Percentiles rank a stretch among this genome's conserved stretches.
Conservation (phyloP, 202 grass and related monocot species). For the Panicum hallii region DNA sequence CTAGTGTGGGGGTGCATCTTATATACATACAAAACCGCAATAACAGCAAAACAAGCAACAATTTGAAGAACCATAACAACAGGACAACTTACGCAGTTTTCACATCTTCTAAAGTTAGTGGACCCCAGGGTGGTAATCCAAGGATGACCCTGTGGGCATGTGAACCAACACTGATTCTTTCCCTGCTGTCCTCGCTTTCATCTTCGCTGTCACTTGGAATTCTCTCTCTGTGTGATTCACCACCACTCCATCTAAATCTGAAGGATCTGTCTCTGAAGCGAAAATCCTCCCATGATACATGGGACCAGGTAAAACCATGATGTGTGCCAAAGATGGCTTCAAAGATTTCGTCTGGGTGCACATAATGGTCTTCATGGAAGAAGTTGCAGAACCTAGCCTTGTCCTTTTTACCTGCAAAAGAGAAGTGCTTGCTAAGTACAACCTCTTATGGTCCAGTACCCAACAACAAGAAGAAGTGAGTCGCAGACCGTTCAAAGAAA, state of each 20-base stretch:
- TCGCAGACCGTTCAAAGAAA: too few relatives aligned
- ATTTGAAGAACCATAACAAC: slow-evolving; percentile 31
- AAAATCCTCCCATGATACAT: slow-evolving; percentile 67
- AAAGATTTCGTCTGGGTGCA: slow-evolving; percentile 66
- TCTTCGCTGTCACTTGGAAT: slow-evolving; percentile 53
- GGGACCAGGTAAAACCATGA: slow-evolving; percentile 69
- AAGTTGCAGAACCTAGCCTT: slow-evolving; percentile 58
- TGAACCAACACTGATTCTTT: slow-evolving; percentile 58
- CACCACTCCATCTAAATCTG: slow-evolving; percentile 54
- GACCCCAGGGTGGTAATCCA: slow-evolving; percentile 65
- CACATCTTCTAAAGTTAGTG: slow-evolving; percentile 78
- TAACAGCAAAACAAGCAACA: slow-evolving; percentile 34
- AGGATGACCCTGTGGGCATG: slow-evolving; percentile 66
- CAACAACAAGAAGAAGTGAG: not conserved
- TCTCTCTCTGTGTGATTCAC: slow-evolving; percentile 52
- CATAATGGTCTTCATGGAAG: slow-evolving; percentile 56
- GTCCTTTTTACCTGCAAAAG: slow-evolving; percentile 61
- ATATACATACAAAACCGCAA: slow-evolving; percentile 18
- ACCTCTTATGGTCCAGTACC: not conserved
- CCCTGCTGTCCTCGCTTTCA: slow-evolving; percentile 47
- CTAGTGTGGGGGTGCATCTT: not conserved
- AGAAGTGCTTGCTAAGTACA: not conserved
- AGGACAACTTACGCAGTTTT: slow-evolving; percentile 74
- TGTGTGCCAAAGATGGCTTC: slow-evolving; percentile 63
- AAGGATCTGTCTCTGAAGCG: slow-evolving; percentile 46